These are phyloP conservation scores for Corymbia citriodora DNA, from an alignment of 441 rosid genomes.

Conservation along the genomic window DNA sequence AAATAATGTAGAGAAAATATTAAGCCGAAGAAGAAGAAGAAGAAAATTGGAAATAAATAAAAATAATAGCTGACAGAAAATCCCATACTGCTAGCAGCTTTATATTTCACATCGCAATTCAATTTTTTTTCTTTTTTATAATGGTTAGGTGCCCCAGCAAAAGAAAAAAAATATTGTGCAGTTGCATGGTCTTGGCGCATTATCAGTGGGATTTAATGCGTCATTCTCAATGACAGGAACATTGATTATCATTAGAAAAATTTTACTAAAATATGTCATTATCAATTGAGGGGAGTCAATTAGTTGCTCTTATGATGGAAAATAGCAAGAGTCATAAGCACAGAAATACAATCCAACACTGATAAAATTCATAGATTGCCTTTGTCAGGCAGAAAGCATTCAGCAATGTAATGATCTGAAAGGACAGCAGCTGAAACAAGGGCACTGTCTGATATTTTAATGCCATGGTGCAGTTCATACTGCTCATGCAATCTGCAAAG, in stretches of 20 bases:
- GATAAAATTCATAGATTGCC: slow-evolving; percentile 26
- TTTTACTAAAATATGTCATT: background rate
- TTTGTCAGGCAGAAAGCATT: slow-evolving; percentile 93
- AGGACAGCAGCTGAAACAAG: slow-evolving; percentile 94
- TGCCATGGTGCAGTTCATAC: slow-evolving; percentile 95
- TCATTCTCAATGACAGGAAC: background rate
- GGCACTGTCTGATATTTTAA: slow-evolving; percentile 90
- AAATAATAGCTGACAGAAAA: background rate
- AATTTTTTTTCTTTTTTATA: background rate
- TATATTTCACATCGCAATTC: background rate
- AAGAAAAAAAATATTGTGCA: background rate
- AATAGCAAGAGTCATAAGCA: background rate
- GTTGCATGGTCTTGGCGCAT: background rate
- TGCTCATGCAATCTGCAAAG: slow-evolving; percentile 87
- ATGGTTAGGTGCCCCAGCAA: background rate
- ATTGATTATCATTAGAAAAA: background rate
- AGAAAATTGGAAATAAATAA: background rate
- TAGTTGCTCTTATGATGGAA: background rate
- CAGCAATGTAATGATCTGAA: slow-evolving; percentile 92
- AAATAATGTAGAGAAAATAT: background rate
- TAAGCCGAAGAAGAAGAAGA: background rate
- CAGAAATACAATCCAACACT: background rate
- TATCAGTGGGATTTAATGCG: background rate
- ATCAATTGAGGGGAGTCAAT: background rate
- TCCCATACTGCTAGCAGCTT: background rate